Evolutionary conservation across 768 basidiomycete species (phyloP).

Genomic region (Termitomyces sp.): DNA sequence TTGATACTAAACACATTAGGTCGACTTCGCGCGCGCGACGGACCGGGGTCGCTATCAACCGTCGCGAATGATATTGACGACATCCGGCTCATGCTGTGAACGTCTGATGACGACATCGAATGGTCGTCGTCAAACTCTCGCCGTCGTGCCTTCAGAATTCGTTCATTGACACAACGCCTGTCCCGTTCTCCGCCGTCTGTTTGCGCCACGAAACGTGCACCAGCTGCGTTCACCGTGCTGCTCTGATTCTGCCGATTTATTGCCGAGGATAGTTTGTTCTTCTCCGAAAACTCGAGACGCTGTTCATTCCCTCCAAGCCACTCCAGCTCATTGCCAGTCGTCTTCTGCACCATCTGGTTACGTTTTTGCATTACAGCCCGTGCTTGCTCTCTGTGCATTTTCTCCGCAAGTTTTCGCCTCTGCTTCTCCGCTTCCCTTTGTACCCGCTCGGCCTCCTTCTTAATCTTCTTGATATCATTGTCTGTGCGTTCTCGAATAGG

Average conservation of each 20-base stretch:
- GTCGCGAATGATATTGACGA: slow-evolving; percentile 80
- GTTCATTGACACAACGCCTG: slow-evolving; percentile 54
- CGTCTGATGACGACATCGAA: slow-evolving; percentile 86
- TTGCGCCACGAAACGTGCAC: slow-evolving; percentile 43
- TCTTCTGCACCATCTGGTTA: slow-evolving; percentile 64
- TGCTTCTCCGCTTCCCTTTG: slow-evolving; percentile 82
- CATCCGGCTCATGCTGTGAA: slow-evolving; percentile 69
- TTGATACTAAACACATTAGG: slow-evolving; percentile 62
- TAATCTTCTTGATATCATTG: slow-evolving; percentile 66
- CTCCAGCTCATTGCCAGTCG: slow-evolving; percentile 50
- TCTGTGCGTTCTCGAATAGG: slow-evolving; percentile 35
- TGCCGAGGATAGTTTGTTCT: slow-evolving; percentile 53
- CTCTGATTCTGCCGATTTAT: slow-evolving; percentile 58
- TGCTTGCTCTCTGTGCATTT: slow-evolving; percentile 79
- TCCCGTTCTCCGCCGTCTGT: slow-evolving; percentile 33
- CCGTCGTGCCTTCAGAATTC: slow-evolving; percentile 71
- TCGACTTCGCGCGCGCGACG: slow-evolving; percentile 57
- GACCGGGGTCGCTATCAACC: slow-evolving; percentile 84
- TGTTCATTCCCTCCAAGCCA: slow-evolving; percentile 51
- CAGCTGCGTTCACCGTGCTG: slow-evolving; percentile 52
- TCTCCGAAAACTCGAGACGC: slow-evolving; percentile 35
- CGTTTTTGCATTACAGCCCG: slow-evolving; percentile 92
- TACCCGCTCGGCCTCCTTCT: slow-evolving; percentile 77
- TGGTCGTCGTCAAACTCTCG: slow-evolving; percentile 87
- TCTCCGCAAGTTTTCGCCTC: slow-evolving; percentile 69